These are phyloP conservation scores for Venturia carpophila DNA, from an alignment of 2,329 filamentous ascomycete genomes.

Conservation along the genomic window DNA sequence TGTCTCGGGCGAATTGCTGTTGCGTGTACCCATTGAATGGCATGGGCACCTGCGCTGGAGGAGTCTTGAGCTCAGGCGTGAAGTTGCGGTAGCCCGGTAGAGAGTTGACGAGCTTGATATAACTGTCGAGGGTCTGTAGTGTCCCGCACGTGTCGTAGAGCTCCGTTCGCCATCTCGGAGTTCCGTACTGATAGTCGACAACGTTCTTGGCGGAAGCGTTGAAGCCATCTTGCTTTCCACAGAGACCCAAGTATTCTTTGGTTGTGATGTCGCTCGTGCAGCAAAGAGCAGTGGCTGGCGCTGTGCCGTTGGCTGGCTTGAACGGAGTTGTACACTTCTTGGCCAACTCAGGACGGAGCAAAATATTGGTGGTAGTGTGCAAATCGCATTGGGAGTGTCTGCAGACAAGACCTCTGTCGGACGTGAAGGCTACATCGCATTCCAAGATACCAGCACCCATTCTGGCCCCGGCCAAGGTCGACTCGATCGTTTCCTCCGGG, in stretches of 20 bases:
- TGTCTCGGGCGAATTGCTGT: constrained; percentile 54
- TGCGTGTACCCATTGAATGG: constrained; percentile 62
- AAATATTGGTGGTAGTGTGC: constrained; percentile 33
- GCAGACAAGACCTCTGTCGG: constrained; percentile 33
- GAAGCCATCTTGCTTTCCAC: constrained; percentile 56
- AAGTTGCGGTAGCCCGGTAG: constrained; percentile 50
- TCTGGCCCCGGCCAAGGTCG: constrained; percentile 28
- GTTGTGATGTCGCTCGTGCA: constrained; percentile 65
- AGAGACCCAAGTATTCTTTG: constrained; percentile 58
- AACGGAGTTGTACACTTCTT: constrained; percentile 32
- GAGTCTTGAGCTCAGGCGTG: constrained; percentile 61
- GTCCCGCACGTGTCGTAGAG: constrained; percentile 58
- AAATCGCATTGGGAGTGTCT: constrained; percentile 33
- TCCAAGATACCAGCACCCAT: constrained; percentile 32
- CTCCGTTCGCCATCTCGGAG: constrained; percentile 55
- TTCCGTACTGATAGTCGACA: constrained; percentile 51
- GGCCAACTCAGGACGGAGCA: constrained; percentile 29
- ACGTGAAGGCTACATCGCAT: constrained; percentile 34
- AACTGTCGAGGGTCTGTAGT: constrained; percentile 53
- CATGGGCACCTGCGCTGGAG: constrained; percentile 53
- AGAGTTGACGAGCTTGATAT: constrained; percentile 50
- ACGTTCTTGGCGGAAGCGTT: constrained; percentile 55
- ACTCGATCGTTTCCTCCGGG: constrained; percentile 30
- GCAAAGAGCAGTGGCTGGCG: constrained; percentile 53
- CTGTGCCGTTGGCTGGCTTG: constrained; percentile 24